Conservation (phyloP, 768 basidiomycete genomes). For the Boletus vermiculosoides region DNA sequence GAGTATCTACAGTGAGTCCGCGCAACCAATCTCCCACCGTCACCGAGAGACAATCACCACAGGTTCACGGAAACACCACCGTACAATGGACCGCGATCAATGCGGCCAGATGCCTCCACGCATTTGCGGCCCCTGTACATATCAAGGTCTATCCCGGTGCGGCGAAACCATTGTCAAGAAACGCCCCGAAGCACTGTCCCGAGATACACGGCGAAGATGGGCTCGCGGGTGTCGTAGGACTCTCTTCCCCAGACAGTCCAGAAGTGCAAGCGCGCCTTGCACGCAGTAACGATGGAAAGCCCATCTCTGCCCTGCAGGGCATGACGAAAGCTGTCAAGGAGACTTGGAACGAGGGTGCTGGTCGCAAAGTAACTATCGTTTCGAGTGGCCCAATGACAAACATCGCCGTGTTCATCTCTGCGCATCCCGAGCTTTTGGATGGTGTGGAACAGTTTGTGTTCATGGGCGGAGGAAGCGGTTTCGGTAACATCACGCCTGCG, state of each 20-base stretch:
- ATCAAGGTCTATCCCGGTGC: constrained; percentile 72
- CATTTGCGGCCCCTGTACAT: constrained; percentile 60
- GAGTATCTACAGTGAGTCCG: constrained; percentile 72
- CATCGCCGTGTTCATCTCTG: constrained; percentile 61
- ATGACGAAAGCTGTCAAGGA: constrained; percentile 56
- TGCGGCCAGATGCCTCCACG: constrained; percentile 72
- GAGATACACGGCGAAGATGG: constrained; percentile 85
- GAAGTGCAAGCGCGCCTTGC: constrained; percentile 52
- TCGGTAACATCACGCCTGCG: constrained; percentile 77
- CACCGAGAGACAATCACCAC: background rate
- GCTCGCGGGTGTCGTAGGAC: constrained; percentile 79
- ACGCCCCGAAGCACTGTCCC: constrained; percentile 55
- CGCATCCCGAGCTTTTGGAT: constrained; percentile 52
- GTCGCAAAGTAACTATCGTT: constrained; percentile 62
- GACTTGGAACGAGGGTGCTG: constrained; percentile 57
- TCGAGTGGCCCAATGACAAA: constrained; percentile 89
- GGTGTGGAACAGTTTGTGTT: constrained; percentile 55
- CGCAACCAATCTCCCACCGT: background rate
- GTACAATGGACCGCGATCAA: constrained; percentile 64
- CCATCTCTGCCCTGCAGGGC: constrained; percentile 62
- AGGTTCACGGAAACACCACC: constrained; percentile 83
- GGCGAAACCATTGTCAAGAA: constrained; percentile 61
- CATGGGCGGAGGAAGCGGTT: constrained; percentile 89
- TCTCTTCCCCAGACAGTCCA: constrained; percentile 50
- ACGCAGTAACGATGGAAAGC: constrained; percentile 38